Evolutionary conservation across 306 rosid genomes (phyloP), one percentile per base, ranked within the genome.

Genomic region (Pyrus betulifolia): DNA sequence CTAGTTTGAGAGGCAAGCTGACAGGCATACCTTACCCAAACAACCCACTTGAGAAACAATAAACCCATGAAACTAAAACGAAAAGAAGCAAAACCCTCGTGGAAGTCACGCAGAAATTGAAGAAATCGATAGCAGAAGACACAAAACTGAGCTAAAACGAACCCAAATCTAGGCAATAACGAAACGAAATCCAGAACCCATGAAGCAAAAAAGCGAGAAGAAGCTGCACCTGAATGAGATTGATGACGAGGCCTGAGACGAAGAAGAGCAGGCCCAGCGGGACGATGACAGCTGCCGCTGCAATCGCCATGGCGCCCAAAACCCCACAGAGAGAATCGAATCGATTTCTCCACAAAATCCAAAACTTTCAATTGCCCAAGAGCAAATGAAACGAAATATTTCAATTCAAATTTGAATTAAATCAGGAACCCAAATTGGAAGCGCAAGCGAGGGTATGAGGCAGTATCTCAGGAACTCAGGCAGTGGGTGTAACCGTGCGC

Each of bases 191-290:
- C 45, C 14, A 25, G 59, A 58, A 72, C 28, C 25, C 14, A 12
- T 28, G 55, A 49, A 72, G n/a, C 10, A 8, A 30, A 58, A 33
- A 35, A 22, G 19, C 4, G 15, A 65, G 42, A 46, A 49, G 35
- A 11, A 60, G 23, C 1, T 25, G n/a, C 18, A 88, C 98, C 97
- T 95, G 98, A 75, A 90, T 63, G 88, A 92, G 80, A 86, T 95
- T 95, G 76, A 90, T 86, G 35, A 87, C 69, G 80, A 95, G 97
- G 49, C 98, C 98, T 0, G 98, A 95, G 40, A 86, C 67, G 78
- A 95, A 84, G 93, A 95, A 95, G 84, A 95, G 88, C 25, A 95
- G 44, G 42, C 97, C 97, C 81, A 95, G 55, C 61, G 97, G 97
- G n/a, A 95, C 86, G 75, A 95, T 81, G 44, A 86, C 91, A 82